These are phyloP conservation scores for Claviceps pusilla DNA, from an alignment of 2,329 filamentous ascomycete species.

Conservation along the genomic window DNA sequence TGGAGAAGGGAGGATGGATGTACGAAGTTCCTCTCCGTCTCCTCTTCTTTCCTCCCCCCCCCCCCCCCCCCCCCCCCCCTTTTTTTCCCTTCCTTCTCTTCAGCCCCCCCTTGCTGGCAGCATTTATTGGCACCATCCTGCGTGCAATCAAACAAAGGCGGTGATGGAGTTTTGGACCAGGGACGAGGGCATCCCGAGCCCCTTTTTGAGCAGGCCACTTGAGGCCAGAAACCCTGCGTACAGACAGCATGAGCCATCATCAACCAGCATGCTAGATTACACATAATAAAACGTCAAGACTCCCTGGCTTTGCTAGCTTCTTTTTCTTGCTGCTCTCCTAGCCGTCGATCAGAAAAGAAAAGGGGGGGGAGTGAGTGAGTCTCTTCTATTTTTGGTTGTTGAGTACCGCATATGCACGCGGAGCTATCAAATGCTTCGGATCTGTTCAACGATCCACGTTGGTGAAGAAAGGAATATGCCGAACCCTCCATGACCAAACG, in stretches of 20 bases:
- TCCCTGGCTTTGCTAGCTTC: neutral
- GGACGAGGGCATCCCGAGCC: neutral
- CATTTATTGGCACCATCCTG: neutral
- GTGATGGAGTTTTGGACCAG: neutral
- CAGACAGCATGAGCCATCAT: neutral
- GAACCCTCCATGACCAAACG: neutral
- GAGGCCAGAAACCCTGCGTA: neutral
- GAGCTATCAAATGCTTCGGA: too few species aligned
- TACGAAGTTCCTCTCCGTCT: neutral
- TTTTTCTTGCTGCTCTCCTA: neutral
- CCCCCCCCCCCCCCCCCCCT: neutral
- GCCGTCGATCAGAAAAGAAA: neutral
- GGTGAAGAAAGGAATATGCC: neutral
- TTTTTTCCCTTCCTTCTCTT: neutral
- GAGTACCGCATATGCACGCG: too few species aligned
- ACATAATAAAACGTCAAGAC: neutral
- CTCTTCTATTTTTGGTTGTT: too few species aligned
- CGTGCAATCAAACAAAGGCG: neutral
- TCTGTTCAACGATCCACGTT: neutral
- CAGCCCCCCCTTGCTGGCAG: neutral
- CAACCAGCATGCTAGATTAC: neutral
- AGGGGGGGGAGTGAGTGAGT: too few species aligned
- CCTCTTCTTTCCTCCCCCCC: neutral
- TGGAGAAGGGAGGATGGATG: constrained; percentile 8
- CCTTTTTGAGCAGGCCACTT: neutral